Base-by-base conservation (phyloP, 306 rosid genomes). In the Begonia masoniana region DNA sequence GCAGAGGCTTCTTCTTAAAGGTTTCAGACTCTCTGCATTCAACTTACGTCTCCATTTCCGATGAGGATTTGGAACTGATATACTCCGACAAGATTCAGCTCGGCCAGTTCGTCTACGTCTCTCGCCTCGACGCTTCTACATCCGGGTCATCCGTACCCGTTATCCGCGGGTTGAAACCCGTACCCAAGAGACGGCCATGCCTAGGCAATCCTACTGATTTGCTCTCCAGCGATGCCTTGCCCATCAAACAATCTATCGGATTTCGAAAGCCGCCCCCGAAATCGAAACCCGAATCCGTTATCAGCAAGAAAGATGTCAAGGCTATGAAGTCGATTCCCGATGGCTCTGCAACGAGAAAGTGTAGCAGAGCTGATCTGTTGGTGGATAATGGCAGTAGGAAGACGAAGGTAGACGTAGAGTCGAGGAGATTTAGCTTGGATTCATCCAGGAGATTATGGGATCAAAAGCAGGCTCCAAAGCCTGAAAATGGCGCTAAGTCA, bases 351-450 rank as follows among this genome's bases (percentile, higher is more conserved):
- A 13, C 52, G 15, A 49, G 10, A 17, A 63, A 58, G 39, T 31
- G 48, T 10, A 45, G 48, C 14, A 48, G 3, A 53, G 62, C 9
- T 48, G 43, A 54, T 21, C 13, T 58, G 2, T 50, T 26, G 10
- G 64, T 16, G 58, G 63, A 13, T 24, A 53, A n/a, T 50, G 43
- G 35, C 19, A 5, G 15, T 39, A 43, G 15, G 7, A 60, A 39
- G 15, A 19, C 3, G 31, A 61, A 26, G 53, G 23, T 26, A 35
- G 16, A 47, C 16, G 62, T 39, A 21, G 69, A 68, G 45, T 23
- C 56, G 72, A 73, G 88, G 51, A 78, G 94, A 66, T 51, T 84
- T 68, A 84, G 94, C 57, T 69, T 84, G 71, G 94, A 81, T 71
- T 84, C 88, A 7, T 48, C 81, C 1, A 76, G 82, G 59, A 71